Conservation (phyloP, 495 filamentous ascomycete genomes). For the Podospora fimiseda region DNA sequence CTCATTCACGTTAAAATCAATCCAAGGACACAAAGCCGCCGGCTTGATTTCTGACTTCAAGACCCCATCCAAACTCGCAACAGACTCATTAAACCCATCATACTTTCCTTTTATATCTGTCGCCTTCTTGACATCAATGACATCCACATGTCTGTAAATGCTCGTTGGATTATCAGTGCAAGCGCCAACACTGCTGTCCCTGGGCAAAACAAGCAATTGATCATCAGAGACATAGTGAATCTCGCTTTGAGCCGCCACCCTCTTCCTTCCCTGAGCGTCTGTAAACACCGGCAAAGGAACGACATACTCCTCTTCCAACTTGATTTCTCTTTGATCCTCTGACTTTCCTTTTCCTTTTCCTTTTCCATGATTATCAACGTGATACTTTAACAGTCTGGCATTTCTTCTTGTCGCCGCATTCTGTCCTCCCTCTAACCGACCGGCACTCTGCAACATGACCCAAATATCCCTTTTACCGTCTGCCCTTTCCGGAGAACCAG, state of each 20-base stretch:
- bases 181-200: conserved; percentile 58
- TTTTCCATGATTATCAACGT: conserved; percentile 28
- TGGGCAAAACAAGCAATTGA: conserved; percentile 64
- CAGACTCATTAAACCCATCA: conserved; percentile 34
- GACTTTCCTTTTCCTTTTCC: conserved; percentile 15
- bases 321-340: background rate
- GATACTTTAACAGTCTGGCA: conserved; percentile 59
- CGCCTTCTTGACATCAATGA: conserved; percentile 60
- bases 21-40: conserved; percentile 60
- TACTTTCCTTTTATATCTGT: conserved; percentile 58
- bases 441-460: conserved; percentile 61
- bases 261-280: conserved; percentile 32
- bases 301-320: conserved; percentile 53
- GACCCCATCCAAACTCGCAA: background rate
- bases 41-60: conserved; percentile 47
- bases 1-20: conserved; percentile 66
- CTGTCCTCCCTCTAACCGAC: conserved; percentile 53
- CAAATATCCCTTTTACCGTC: conserved; percentile 53
- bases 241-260: conserved; percentile 65
- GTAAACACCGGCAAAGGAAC: conserved; percentile 58
- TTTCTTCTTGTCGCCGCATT: conserved; percentile 39
- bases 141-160: conserved; percentile 66
- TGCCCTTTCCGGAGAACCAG: conserved; percentile 45
- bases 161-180: conserved; percentile 48
- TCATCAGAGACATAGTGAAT: conserved; percentile 58